Base-by-base conservation (phyloP, 1,284 basidiomycete species). In the Puccinia coronata region DNA sequence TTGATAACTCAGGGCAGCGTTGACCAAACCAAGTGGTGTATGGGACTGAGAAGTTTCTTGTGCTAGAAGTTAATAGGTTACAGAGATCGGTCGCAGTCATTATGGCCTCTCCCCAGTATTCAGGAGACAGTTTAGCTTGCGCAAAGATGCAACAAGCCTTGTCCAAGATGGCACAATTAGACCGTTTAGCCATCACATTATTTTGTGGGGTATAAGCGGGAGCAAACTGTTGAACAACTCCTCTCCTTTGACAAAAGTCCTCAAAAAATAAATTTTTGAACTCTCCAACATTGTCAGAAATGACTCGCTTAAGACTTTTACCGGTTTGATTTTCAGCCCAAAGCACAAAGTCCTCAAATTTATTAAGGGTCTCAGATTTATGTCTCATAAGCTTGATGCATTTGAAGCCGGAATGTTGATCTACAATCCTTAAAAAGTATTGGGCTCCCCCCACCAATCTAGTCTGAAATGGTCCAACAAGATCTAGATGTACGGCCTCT, bases 351-450 rank as follows among this genome's bases (percentile, higher is more conserved):
- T 61, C 34, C 23, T 61, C 12, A 14, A 67, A 25, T 67, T 47
- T 28, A 6, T 67, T 20, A 5, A 67, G 20, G 14, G 65, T 67
- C 9, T 67, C 39, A 5, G 65, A 67, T 16, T 67, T 67, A 23
- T 67, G 39, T 34, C 43, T 72, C 25, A 72, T 18, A 18, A 72
- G 34, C 31, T 53, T 47, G n/a, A 72, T 23, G 23, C 5, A 49
- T 16, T 51, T 72, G 23, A 9, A 53, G 14, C 51, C 51, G 9
- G 28, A 14, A 16, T 12, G 23, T 34, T 72, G 51, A 36, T 72
- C 51, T 9, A 72, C 51, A 14, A 72, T 72, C 11, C 34, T 53
- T 9, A 72, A 14, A 20, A 72, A 72, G 25, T 69, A 69, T 69
- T 43, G 65, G 23, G 6, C 4, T 8, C 65, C 65, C 5, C 3